Evolutionary conservation across 208 protist species (phyloP).

Genomic region (Wallacemonas collosoma): DNA sequence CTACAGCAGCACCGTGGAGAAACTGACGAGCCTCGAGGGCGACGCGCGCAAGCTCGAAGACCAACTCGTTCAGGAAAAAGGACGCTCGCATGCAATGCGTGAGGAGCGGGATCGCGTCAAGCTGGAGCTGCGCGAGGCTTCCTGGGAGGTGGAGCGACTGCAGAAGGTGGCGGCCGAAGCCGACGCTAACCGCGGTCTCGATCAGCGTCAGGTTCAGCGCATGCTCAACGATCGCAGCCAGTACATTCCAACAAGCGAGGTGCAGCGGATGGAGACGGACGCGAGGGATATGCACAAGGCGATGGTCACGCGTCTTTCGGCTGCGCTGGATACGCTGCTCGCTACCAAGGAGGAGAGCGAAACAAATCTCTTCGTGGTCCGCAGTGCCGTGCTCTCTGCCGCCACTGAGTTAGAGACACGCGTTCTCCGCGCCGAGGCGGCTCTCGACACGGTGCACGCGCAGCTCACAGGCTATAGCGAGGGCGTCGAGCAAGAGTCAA

Average conservation of each 20-base stretch:
- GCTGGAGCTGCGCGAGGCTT: constrained; percentile 33
- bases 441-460: constrained; percentile 37
- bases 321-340: constrained; percentile 43
- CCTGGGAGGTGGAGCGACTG: constrained; percentile 44
- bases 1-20: constrained; percentile 59
- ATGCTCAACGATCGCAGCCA: constrained; percentile 61
- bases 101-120: constrained; percentile 48
- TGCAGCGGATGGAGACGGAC: constrained; percentile 45
- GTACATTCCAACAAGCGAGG: constrained; percentile 65
- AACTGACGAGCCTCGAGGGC: constrained; percentile 55
- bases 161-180: constrained; percentile 45
- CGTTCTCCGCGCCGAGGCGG: constrained; percentile 51
- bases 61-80: constrained; percentile 60
- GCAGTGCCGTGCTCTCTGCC: constrained; percentile 69
- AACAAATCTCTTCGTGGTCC: constrained; percentile 61
- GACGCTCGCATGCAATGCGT: constrained; percentile 27
- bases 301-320: constrained; percentile 34
- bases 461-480: constrained; percentile 44
- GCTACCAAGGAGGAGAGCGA: constrained; percentile 54
- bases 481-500: constrained; percentile 42
- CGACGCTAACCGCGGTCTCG: constrained; percentile 45
- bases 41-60: constrained; percentile 57
- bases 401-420: constrained; percentile 62
- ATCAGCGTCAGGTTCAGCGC: constrained; percentile 62
- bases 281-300: constrained; percentile 38